A percentile compares a stretch with the other conserved stretches of the same genome.
Evolutionary conservation across 192 early-diverging fungal genomes (phyloP).

Genomic region (Obelidium mucronatum): DNA sequence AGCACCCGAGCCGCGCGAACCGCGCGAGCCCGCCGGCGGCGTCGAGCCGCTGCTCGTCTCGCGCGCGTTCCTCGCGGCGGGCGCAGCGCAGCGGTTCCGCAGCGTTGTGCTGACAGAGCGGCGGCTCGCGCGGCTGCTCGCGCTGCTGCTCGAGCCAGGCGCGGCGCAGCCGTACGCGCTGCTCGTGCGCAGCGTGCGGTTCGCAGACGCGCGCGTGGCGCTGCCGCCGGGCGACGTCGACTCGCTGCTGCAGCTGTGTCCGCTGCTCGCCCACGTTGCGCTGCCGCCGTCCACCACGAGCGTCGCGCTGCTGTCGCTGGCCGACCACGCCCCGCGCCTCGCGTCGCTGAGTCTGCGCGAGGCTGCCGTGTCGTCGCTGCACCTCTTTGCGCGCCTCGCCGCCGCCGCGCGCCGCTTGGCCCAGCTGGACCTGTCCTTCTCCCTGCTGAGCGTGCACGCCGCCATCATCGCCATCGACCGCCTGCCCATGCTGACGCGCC

Average conservation of each 20-base stretch:
- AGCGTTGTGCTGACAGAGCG: too few relatives aligned
- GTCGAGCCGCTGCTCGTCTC: too few relatives aligned
- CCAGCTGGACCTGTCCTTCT: constrained; percentile 42
- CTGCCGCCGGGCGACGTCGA: constrained; percentile 59
- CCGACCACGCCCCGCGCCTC: constrained; percentile 39
- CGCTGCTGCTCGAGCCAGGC: too few relatives aligned
- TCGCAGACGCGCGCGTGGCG: too few relatives aligned
- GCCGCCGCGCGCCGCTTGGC: constrained; percentile 18
- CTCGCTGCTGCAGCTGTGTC: constrained; percentile 46
- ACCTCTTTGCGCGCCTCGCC: constrained; percentile 28
- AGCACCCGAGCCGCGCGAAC: too few relatives aligned
- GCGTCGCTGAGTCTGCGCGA: constrained; percentile 30
- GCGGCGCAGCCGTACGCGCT: too few relatives aligned
- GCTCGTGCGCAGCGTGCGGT: too few relatives aligned
- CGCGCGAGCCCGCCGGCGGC: too few relatives aligned
- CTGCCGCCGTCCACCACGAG: constrained; percentile 33
- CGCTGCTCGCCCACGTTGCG: constrained; percentile 21
- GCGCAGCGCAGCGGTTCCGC: too few relatives aligned
- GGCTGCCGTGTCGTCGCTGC: constrained; percentile 42
- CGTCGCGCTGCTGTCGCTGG: constrained; percentile 43
- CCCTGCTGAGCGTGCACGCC: constrained; percentile 23
- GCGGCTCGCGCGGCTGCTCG: too few relatives aligned
- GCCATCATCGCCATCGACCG: constrained; percentile 23
- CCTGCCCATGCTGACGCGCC: constrained; percentile 15
- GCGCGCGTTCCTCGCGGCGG: too few relatives aligned